Evolutionary conservation across 176 grass and related monocot species (phyloP), one percentile per base, ranked within the genome.

Genomic region (Oryza rufipogon): DNA sequence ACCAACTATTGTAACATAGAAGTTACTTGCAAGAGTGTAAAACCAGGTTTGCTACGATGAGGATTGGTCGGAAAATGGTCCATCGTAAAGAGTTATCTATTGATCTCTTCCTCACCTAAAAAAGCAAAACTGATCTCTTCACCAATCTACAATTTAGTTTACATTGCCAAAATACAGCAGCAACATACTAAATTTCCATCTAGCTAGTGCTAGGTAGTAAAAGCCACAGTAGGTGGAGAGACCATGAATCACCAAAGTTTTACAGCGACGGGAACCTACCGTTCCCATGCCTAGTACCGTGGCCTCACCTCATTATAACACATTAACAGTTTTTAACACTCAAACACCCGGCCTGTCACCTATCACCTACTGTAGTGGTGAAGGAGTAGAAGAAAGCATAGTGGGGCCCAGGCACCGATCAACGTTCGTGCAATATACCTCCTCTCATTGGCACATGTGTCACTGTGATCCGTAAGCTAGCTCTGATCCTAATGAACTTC

Each of bases 191-290:
- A 61, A n/a, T 61, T 61, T 22, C 7, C 56, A 61, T 61, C 17
- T 28, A 45, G 42, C 42, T 44, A 34, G 15, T 36, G 7, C 36
- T 0, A 20, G 71, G 44, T 38, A 8, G 64, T 19, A 30, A 44
- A 8, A 69, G 6, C 23, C 23, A 23, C 17, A 60, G 75, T 36
- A 11, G 25, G 85, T 70, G 79, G 78, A 68, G 33, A 45, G 70
- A 64, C 42, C 42, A 44, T 51, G 58, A 73, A 42, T 79, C 58
- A 52, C 26, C 68, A 14, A 64, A 82, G 70, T 13, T 61, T 61
- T 63, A 87, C 19, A 64, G 86, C 41, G 73, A 87, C 41, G 52
- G 13, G 49, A 38, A 71, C 66, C 73, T 77, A 87, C 68, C 64
- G 14, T 42, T 75, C 2, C 11, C 30, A 4, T 2, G 4, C 46